phyloP scores from a whole-genome alignment of 2,329 filamentous ascomycete genomes.

The Beauveria sp. region DNA sequence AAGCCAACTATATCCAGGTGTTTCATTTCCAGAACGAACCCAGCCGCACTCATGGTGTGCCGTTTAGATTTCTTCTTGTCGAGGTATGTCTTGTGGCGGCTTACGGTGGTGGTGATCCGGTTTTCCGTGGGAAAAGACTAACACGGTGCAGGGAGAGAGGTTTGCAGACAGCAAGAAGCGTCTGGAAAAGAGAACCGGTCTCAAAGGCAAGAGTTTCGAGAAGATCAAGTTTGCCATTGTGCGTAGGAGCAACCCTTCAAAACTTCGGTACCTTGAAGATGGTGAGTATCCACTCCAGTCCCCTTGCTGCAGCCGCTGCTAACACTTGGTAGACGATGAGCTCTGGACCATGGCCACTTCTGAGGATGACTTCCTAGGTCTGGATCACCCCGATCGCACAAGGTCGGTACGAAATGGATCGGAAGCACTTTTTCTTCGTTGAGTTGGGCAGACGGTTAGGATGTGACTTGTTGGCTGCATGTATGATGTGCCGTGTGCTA shows the following conservation, averaged over 20 bases:
- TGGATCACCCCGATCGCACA: slow-evolving; percentile 59
- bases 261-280: slow-evolving; percentile 76
- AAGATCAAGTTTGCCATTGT: slow-evolving; percentile 95
- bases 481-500: slow-evolving; percentile 9
- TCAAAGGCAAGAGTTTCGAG: slow-evolving; percentile 97
- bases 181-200: slow-evolving; percentile 82
- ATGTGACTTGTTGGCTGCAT: slow-evolving; percentile 2
- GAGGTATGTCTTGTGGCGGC: slow-evolving; percentile 47
- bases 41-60: slow-evolving; percentile 74
- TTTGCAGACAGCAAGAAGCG: slow-evolving; percentile 92
- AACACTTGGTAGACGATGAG: slow-evolving; percentile 43
- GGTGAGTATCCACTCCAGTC: slow-evolving; percentile 48
- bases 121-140: background rate
- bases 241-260: slow-evolving; percentile 62
- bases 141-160: slow-evolving; percentile 55
- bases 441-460: slow-evolving; percentile 13
- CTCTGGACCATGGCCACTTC: slow-evolving; percentile 43
- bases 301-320: slow-evolving; percentile 11
- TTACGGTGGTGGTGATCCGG: background rate
- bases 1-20: slow-evolving; percentile 60
- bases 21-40: slow-evolving; percentile 93
- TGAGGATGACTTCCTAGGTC: slow-evolving; percentile 55
- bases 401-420: slow-evolving; percentile 50
- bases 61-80: slow-evolving; percentile 82
- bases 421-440: slow-evolving; percentile 54